A percentile compares a stretch with the other conserved stretches of the same genome.
Conservation (phyloP, 768 basidiomycete genomes). For the Naganishia antarctica region DNA sequence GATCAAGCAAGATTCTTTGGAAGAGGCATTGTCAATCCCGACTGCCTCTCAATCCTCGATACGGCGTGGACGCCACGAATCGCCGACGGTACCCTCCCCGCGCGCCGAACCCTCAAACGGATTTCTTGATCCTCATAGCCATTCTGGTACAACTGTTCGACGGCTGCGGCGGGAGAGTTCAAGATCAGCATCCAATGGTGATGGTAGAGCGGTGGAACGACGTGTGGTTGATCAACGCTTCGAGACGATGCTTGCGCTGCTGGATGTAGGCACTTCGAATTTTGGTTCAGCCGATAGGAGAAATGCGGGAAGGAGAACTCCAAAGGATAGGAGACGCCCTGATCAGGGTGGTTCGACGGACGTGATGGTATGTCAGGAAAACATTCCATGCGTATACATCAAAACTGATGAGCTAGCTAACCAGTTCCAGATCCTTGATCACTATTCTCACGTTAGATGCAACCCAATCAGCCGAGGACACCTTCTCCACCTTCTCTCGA, state of each 20-base stretch:
- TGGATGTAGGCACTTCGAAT: neutral
- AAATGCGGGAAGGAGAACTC: too few species aligned
- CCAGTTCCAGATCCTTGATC: neutral
- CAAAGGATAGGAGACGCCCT: too few species aligned
- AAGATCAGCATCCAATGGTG: neutral
- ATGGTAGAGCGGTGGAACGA: too few species aligned
- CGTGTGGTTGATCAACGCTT: neutral
- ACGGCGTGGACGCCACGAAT: too few species aligned
- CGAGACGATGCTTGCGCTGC: conserved; percentile 10
- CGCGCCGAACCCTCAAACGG: too few species aligned
- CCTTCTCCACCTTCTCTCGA: neutral
- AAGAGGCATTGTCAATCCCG: neutral
- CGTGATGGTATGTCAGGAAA: too few species aligned
- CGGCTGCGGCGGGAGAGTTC: too few species aligned
- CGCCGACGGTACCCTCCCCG: too few species aligned
- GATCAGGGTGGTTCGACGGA: too few species aligned
- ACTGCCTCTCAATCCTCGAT: neutral
- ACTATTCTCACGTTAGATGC: neutral
- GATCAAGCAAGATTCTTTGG: neutral
- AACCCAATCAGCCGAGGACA: neutral
- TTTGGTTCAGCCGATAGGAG: neutral
- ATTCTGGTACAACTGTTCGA: too few species aligned
- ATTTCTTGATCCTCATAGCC: too few species aligned
- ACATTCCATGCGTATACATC: too few species aligned
- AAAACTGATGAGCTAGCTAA: neutral